Conservation (phyloP, 2,329 filamentous ascomycete genomes). For the Leptodontidium sp. region DNA sequence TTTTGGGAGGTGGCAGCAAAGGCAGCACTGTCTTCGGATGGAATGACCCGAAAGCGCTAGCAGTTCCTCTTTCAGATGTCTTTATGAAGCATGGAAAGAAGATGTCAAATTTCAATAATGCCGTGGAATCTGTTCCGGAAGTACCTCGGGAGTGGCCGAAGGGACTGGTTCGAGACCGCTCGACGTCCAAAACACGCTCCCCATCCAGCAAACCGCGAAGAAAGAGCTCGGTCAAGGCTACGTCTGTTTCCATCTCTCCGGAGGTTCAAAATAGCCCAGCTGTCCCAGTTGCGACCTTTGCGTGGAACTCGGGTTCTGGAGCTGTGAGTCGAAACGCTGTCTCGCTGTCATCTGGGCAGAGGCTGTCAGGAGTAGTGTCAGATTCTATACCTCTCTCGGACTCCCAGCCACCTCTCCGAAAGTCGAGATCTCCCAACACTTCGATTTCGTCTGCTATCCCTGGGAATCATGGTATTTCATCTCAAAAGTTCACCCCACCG, state of each 20-base stretch:
- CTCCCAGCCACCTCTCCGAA: neutral
- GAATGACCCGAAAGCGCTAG: slow-evolving; percentile 60
- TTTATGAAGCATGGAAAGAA: slow-evolving; percentile 37
- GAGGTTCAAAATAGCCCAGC: slow-evolving; percentile 21
- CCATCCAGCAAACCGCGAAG: slow-evolving; percentile 33
- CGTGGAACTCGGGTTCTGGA: slow-evolving; percentile 34
- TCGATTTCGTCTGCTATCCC: neutral
- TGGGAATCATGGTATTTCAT: neutral
- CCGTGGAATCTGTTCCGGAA: slow-evolving; percentile 29
- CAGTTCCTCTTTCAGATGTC: slow-evolving; percentile 54
- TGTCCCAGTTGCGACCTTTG: slow-evolving; percentile 37
- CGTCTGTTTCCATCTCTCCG: slow-evolving; percentile 4
- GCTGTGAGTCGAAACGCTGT: neutral
- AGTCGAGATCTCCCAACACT: neutral
- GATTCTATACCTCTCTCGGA: neutral
- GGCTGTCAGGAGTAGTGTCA: neutral
- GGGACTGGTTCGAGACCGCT: slow-evolving; percentile 32
- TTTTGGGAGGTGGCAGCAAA: slow-evolving; percentile 55
- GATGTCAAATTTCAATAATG: slow-evolving; percentile 26
- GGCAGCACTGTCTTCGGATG: slow-evolving; percentile 66
- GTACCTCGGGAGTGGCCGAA: slow-evolving; percentile 43
- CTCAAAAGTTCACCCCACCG: neutral
- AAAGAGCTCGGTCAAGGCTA: slow-evolving; percentile 36
- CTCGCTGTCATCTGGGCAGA: neutral
- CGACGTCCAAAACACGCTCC: slow-evolving; percentile 36